Evolutionary conservation across 306 rosid species (phyloP), one percentile per base, ranked within the genome.

Genomic region (Cicer cuneatum): DNA sequence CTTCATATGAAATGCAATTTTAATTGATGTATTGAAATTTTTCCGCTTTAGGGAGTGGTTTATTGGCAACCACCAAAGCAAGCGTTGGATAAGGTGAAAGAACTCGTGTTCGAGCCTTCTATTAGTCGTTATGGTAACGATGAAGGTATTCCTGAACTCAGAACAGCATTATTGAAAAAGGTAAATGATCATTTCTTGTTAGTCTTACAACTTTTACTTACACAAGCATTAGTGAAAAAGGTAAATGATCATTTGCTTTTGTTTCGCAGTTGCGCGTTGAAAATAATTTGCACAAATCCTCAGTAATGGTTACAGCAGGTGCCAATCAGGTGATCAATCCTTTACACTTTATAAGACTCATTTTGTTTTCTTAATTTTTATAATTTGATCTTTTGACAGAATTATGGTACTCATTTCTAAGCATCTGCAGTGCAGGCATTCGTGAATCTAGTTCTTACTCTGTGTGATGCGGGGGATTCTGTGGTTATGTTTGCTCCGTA

Each of bases 301-400:
- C 97, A 0, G 99, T 95, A 73, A 95, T 95, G 99, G 97, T 95
- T 72, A 95, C 99, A 15, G 87, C 98, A 40, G 99, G 99, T 68
- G 99, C 99, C 58, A 95, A 95, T 89, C 99, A 95, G 99, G 99
- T 94, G 87, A 84, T 61, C 45, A 71, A 58, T 74, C 74, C 69
- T 29, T 29, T 29, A 29, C 5, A 29, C 35, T 21, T 66, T 68
- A 21, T 38, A 19, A 6, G 16, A 48, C 4, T 48, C 48, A 8
- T 41, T 56, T 8, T 39, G 66, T 60, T 45, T 15, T 41, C 62
- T 10, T 72, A 65, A 40, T 14, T 5, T 6, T 19, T 52, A 14
- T 40, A 64, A 7, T 60, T 75, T 43, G 43, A 54, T 45, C 16
- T 78, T 66, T 70, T 24, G 53, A 40, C 63, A 43, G 40, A 51